Base-by-base conservation (phyloP, 2,329 filamentous ascomycete species). In the Allantophomopsis lycopodina region DNA sequence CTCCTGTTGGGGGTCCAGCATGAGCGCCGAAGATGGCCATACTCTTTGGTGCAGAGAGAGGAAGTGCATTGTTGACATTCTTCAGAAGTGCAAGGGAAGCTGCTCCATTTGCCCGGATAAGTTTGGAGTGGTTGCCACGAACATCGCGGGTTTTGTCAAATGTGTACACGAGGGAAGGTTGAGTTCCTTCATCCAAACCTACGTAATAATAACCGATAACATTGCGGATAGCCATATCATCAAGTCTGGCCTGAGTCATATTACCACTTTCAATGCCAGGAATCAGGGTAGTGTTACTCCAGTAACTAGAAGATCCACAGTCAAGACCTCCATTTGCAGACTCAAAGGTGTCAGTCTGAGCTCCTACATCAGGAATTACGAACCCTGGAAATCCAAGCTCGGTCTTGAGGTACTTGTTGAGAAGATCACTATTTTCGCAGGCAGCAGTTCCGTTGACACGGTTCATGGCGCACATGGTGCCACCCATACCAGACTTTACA, bases 201-300 rank as follows among this genome's bases (percentile, higher is more conserved):
- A 75, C 71, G 59, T 80, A 80, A 63, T 76, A 81, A 54, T 71
- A 75, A 16, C 76, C 67, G 2, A 77, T 70, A 73, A 82, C 79
- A 54, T 83, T 94, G 50, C 91, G 77, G 56, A 86, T 81, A 3
- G 75, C 84, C 80, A 94, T 94, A 54, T 96, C 91, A 51, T 95
- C 88, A 11, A 96, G 58, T 41, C 89, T 76, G 72, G 83, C 94
- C 49, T 84, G 76, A 1, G 89, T 86, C 16, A 96, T 65, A 0
- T 87, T 94, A 21, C 88, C 88, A 55, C 96, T 95, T 47, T 94
- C 62, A 5, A 95, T 77, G 1, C 84, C 84, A 33, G 91, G 65
- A 1, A 89, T 95, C 47, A 96, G 60, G 18, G 18, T 20, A 20
- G 18, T 20, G 7, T 20, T 20, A 20, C 18, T 20, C 18, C 18